Percentiles rank a stretch among this genome's conserved stretches.
Conservation (phyloP, 257 asterid genomes). For the Perilla frutescens region DNA sequence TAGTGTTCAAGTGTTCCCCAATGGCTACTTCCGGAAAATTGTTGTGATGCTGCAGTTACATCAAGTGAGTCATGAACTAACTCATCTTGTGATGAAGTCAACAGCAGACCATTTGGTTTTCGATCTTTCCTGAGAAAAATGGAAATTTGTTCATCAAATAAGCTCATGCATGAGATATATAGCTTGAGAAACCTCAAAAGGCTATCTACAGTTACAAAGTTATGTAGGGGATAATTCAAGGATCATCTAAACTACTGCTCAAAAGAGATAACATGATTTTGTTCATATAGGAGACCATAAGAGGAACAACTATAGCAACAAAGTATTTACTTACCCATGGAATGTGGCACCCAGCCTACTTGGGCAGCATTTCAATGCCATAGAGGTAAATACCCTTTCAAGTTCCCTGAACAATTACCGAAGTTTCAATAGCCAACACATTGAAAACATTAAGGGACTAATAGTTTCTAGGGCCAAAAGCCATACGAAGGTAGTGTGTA, state of each 20-base stretch:
- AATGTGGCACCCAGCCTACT: constrained; percentile 46
- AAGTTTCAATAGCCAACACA: constrained; percentile 25
- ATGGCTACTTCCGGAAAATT: constrained; percentile 60
- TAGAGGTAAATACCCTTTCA: constrained; percentile 75
- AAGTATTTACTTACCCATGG: constrained; percentile 51
- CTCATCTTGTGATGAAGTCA: constrained; percentile 78
- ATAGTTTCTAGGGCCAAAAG: constrained; percentile 31
- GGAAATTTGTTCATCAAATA: constrained; percentile 23
- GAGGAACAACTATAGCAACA: constrained; percentile 7
- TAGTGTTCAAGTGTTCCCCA: constrained; percentile 95
- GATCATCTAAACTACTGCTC: constrained; percentile 1
- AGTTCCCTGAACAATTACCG: constrained; percentile 68
- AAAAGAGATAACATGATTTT: constrained; percentile 4
- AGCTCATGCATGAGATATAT: constrained; percentile 2
- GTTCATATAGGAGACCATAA: constrained; percentile 21
- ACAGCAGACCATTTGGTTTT: constrained; percentile 62
- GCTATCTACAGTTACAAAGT: not conserved
- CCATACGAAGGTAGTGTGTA: constrained; percentile 30
- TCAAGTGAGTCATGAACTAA: constrained; percentile 52
- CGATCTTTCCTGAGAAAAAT: constrained; percentile 64
- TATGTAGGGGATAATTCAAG: constrained; percentile 11
- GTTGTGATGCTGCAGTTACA: constrained; percentile 52
- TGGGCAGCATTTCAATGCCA: constrained; percentile 90
- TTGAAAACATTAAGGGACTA: constrained; percentile 26
- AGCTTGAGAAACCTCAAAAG: constrained; percentile 33